phyloP scores from a whole-genome alignment of 257 asterid genomes.

The Lycium barbarum region DNA sequence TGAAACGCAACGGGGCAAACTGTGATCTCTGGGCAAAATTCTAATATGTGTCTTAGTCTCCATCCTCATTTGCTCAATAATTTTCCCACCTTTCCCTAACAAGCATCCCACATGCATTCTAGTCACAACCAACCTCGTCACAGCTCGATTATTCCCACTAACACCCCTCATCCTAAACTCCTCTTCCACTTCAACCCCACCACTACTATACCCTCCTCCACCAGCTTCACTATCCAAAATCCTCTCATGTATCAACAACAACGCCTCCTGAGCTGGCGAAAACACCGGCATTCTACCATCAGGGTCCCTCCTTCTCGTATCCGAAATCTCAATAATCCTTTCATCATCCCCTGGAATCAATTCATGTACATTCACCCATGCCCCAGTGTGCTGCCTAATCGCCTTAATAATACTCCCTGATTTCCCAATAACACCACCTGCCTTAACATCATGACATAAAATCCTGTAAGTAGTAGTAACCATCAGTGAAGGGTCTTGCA shows the following conservation, averaged over 20 bases:
- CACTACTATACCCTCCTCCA: conserved; percentile 55
- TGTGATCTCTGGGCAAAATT: conserved; percentile 83
- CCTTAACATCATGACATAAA: conserved; percentile 82
- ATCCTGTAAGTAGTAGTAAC: conserved; percentile 88
- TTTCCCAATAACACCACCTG: conserved; percentile 96
- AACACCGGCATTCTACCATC: conserved; percentile 75
- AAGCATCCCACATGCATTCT: conserved; percentile 87
- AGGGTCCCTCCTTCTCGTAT: conserved; percentile 72
- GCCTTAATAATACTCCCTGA: conserved; percentile 86
- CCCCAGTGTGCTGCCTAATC: conserved; percentile 94
- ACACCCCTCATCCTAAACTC: conserved; percentile 42
- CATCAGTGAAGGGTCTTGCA: conserved; percentile 59
- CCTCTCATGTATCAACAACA: conserved; percentile 84
- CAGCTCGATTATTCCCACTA: conserved; percentile 57
- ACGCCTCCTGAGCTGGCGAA: conserved; percentile 92
- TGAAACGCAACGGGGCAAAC: conserved; percentile 81
- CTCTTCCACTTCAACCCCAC: conserved; percentile 52
- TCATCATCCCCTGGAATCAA: conserved; percentile 86
- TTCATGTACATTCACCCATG: conserved; percentile 94
- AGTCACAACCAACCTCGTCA: conserved; percentile 88
- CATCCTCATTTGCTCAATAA: conserved; percentile 91
- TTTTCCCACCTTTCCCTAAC: conserved; percentile 96
- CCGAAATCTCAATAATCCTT: conserved; percentile 90
- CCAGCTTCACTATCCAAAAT: conserved; percentile 71
- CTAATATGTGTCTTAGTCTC: conserved; percentile 93